phyloP scores from a whole-genome alignment of 441 rosid genomes.

The Gossypium trilobum region DNA sequence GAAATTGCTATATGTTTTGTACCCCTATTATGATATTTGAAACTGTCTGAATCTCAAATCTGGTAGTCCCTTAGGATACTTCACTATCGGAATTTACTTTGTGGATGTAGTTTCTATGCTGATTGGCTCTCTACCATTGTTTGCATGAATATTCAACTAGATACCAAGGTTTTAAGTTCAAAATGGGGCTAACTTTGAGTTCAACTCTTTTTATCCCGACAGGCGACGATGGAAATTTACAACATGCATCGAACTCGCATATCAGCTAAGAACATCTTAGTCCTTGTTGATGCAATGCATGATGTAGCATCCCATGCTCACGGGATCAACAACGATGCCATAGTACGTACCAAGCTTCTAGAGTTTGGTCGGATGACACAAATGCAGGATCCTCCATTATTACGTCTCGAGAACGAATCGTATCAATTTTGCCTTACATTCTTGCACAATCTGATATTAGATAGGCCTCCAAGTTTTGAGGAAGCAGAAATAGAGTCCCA shows the following conservation, averaged over 20 bases:
- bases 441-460: slow-evolving; percentile 65
- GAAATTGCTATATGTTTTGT: neutral
- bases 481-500: slow-evolving; percentile 57
- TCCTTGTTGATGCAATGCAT: slow-evolving; percentile 75
- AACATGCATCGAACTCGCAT: slow-evolving; percentile 70
- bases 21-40: neutral
- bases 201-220: slow-evolving; percentile 17
- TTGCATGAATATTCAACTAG: neutral
- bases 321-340: slow-evolving; percentile 50
- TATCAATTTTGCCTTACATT: slow-evolving; percentile 88
- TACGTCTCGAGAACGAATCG: slow-evolving; percentile 94
- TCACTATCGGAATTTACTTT: neutral
- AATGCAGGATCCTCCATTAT: slow-evolving; percentile 97
- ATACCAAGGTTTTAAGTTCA: neutral
- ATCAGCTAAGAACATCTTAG: slow-evolving; percentile 60
- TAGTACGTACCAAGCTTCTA: slow-evolving; percentile 67
- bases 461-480: slow-evolving; percentile 41
- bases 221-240: slow-evolving; percentile 98
- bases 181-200: neutral
- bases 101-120: neutral
- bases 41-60: too few species aligned
- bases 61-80: neutral
- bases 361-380: slow-evolving; percentile 87
- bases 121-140: neutral
- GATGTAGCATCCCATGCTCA: slow-evolving; percentile 79